Percentiles rank a stretch among this genome's conserved stretches.
Conservation (phyloP, 2,329 filamentous ascomycete genomes). For the Exophiala sideris region DNA sequence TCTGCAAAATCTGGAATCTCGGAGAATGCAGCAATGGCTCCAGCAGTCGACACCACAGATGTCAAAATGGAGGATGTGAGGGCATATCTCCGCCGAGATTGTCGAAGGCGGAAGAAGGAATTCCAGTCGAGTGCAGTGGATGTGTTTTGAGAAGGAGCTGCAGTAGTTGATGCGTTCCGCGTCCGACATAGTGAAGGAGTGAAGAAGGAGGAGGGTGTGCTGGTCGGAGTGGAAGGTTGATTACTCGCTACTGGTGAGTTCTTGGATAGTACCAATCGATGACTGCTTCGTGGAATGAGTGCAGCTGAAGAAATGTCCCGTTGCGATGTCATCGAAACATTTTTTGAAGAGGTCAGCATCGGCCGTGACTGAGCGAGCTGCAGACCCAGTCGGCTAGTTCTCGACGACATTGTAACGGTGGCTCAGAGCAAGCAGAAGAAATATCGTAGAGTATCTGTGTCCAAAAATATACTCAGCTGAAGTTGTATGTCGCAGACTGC, state of each 20-base stretch:
- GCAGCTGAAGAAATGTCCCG: slow-evolving; percentile 16
- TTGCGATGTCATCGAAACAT: slow-evolving; percentile 6
- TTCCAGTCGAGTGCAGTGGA: slow-evolving; percentile 72
- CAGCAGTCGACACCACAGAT: slow-evolving; percentile 62
- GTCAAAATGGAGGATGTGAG: slow-evolving; percentile 70
- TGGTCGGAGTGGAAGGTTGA: slow-evolving; percentile 8
- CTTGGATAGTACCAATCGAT: slow-evolving; percentile 7
- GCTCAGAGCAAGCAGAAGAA: slow-evolving; percentile 1
- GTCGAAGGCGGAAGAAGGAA: slow-evolving; percentile 85
- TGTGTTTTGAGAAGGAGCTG: slow-evolving; percentile 6
- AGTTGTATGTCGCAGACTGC: not conserved
- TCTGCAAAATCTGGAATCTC: slow-evolving; percentile 25
- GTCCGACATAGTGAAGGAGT: slow-evolving; percentile 21
- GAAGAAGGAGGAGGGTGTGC: slow-evolving; percentile 24
- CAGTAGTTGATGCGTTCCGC: slow-evolving; percentile 21
- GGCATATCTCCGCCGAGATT: slow-evolving; percentile 78
- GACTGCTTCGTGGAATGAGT: slow-evolving; percentile 26
- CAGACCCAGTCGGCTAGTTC: slow-evolving; percentile 14
- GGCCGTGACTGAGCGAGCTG: slow-evolving; percentile 17
- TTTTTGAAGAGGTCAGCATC: slow-evolving; percentile 7
- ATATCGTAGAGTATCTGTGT: not conserved
- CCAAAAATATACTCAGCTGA: not conserved
- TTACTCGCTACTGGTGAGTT: slow-evolving; percentile 10
- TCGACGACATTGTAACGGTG: slow-evolving; percentile 14
- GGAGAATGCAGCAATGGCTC: slow-evolving; percentile 33